A percentile compares a stretch with the other conserved stretches of the same genome.
phyloP scores from a whole-genome alignment of 2,329 filamentous ascomycete genomes.

The Calonectria fujianensis region DNA sequence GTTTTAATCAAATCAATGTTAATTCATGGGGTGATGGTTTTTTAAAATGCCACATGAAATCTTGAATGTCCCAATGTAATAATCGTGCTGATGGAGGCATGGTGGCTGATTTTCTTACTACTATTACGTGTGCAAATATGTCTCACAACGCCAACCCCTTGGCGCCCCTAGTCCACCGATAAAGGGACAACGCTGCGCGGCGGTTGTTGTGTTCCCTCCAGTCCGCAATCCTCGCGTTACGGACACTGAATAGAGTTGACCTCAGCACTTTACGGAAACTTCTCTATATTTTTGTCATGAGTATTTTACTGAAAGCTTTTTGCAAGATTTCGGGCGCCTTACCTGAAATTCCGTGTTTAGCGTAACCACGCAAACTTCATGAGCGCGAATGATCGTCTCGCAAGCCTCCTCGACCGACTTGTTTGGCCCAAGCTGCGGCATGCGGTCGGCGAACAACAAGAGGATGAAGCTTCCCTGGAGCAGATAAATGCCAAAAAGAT shows the following conservation, averaged over 20 bases:
- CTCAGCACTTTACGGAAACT: conserved; percentile 3
- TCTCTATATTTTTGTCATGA: not conserved
- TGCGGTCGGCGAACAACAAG: conserved; percentile 68
- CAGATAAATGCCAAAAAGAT: conserved; percentile 71
- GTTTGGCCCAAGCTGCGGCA: conserved; percentile 67
- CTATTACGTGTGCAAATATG: fast-evolving
- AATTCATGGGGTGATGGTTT: no score
- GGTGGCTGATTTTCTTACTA: no score
- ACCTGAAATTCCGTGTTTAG: conserved; percentile 71
- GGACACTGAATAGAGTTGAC: conserved; percentile 4
- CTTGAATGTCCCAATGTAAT: no score
- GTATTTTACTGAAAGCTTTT: no score
- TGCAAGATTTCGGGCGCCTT: not conserved
- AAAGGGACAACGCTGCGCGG: conserved; percentile 2
- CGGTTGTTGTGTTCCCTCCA: conserved; percentile 7
- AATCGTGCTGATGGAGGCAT: no score
- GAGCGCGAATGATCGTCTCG: conserved; percentile 70
- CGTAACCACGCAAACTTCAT: conserved; percentile 71
- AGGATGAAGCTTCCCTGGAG: conserved; percentile 71
- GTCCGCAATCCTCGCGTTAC: not conserved
- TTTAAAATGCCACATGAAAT: no score
- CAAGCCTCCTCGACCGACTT: conserved; percentile 68
- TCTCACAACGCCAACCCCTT: not conserved
- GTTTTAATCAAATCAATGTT: no score
- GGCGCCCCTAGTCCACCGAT: not conserved